phyloP scores from a whole-genome alignment of 139 green algal genomes.

The Micromonas pusilla region DNA sequence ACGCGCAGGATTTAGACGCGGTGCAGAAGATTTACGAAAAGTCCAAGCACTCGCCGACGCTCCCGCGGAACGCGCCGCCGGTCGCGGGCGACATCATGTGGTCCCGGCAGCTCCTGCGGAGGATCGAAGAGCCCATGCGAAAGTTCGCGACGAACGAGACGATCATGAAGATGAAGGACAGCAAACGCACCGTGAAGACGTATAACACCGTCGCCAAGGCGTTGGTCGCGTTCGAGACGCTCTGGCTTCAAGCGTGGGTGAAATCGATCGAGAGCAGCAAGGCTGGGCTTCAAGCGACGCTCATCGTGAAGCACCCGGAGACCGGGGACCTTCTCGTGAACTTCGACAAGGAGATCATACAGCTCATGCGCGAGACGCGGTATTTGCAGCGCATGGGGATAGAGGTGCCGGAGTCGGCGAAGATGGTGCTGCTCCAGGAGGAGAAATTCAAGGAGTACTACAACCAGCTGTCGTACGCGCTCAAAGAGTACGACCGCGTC shows the following conservation, averaged over 20 bases:
- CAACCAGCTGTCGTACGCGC: slow-evolving; percentile 65
- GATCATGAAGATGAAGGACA: slow-evolving; percentile 52
- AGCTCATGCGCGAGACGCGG: slow-evolving; percentile 70
- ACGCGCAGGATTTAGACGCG: slow-evolving; percentile 68
- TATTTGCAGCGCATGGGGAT: slow-evolving; percentile 84
- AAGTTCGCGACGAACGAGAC: slow-evolving; percentile 61
- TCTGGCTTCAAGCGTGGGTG: slow-evolving; percentile 71
- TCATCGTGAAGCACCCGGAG: slow-evolving; percentile 74
- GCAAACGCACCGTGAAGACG: slow-evolving; percentile 61
- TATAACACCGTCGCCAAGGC: slow-evolving; percentile 82
- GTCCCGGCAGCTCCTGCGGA: slow-evolving; percentile 67
- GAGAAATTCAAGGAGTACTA: slow-evolving; percentile 63
- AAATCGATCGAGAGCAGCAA: slow-evolving; percentile 52
- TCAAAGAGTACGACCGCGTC: slow-evolving; percentile 61
- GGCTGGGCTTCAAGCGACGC: slow-evolving; percentile 63
- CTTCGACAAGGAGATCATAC: slow-evolving; percentile 62
- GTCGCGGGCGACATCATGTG: slow-evolving; percentile 81
- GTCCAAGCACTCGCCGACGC: slow-evolving; percentile 46
- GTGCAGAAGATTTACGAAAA: slow-evolving; percentile 56
- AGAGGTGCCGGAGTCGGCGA: slow-evolving; percentile 65
- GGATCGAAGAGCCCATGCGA: slow-evolving; percentile 73
- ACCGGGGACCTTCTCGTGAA: slow-evolving; percentile 58
- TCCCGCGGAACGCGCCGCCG: slow-evolving; percentile 73
- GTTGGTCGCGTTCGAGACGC: slow-evolving; percentile 86
- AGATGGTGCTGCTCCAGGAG: slow-evolving; percentile 75